Percentiles rank a stretch among this genome's conserved stretches.
Evolutionary conservation across 2,329 filamentous ascomycete genomes (phyloP).

Genomic region (Eutypella sp.): DNA sequence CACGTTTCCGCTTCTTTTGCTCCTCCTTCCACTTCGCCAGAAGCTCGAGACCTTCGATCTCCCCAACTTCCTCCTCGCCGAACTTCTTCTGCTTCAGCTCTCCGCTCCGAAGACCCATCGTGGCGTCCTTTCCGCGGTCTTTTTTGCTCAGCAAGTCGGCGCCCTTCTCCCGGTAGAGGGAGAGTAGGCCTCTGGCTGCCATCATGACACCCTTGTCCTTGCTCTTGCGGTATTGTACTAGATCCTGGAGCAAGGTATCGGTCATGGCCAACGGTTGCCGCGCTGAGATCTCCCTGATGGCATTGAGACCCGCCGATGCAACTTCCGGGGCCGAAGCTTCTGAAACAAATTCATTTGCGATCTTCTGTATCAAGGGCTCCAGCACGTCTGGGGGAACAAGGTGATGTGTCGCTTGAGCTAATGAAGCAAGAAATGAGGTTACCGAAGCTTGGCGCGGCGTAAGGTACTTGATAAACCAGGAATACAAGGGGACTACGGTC

Average conservation of each 20-base stretch:
- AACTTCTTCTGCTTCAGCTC: constrained; percentile 73
- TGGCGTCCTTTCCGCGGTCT: constrained; percentile 86
- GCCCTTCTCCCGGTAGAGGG: constrained; percentile 85
- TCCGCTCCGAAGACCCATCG: constrained; percentile 73
- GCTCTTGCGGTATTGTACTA: constrained; percentile 92
- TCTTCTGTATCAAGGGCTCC: constrained; percentile 88
- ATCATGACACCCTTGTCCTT: constrained; percentile 99
- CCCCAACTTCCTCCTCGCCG: constrained; percentile 73
- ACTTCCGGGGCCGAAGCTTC: constrained; percentile 90
- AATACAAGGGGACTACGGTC: constrained; percentile 85
- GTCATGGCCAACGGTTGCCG: constrained; percentile 95
- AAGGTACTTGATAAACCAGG: constrained; percentile 91
- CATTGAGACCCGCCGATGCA: constrained; percentile 84
- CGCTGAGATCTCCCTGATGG: constrained; percentile 89
- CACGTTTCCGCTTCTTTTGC: constrained; percentile 68
- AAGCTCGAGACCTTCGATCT: constrained; percentile 87
- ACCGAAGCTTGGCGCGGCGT: constrained; percentile 85
- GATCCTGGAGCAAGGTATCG: constrained; percentile 89
- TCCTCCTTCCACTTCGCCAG: constrained; percentile 92
- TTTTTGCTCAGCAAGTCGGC: constrained; percentile 84
- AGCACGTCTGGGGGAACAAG: constrained; percentile 89
- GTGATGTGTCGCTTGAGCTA: constrained; percentile 87
- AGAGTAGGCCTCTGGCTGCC: constrained; percentile 88
- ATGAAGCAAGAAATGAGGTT: constrained; percentile 85
- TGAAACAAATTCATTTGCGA: constrained; percentile 96